Percentiles rank a stretch among this genome's conserved stretches.
Evolutionary conservation across 768 basidiomycete genomes (phyloP).

Genomic region (Lactarius pseudohatsudake): DNA sequence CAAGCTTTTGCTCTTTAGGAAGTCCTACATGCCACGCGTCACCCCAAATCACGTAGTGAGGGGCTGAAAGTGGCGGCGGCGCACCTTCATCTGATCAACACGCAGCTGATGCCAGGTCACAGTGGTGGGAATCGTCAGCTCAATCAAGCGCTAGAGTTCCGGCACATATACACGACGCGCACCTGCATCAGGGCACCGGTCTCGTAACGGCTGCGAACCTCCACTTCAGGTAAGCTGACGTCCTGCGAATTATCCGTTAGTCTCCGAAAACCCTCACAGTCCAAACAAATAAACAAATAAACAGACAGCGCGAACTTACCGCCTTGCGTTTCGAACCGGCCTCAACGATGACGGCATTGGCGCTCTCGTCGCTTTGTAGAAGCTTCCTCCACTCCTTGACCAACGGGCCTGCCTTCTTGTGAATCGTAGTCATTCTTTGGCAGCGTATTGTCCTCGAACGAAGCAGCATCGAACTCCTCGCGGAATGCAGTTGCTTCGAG

Average conservation of each 20-base stretch:
- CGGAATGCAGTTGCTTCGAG: constrained; percentile 91
- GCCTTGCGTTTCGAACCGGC: constrained; percentile 70
- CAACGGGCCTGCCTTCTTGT: constrained; percentile 62
- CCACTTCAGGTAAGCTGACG: constrained; percentile 63
- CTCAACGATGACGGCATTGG: constrained; percentile 47
- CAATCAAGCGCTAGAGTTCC: constrained; percentile 16
- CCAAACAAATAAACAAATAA: background rate
- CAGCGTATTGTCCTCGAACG: constrained; percentile 78
- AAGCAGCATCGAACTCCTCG: constrained; percentile 76
- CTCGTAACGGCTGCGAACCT: constrained; percentile 67
- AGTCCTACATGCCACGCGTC: constrained; percentile 49
- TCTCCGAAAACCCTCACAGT: background rate
- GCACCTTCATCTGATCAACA: constrained; percentile 76
- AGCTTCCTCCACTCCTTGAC: constrained; percentile 71
- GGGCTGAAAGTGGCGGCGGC: constrained; percentile 24
- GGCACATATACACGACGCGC: constrained; percentile 19
- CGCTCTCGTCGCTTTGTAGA: constrained; percentile 62
- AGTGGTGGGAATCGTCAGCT: background rate
- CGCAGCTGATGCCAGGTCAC: constrained; percentile 49
- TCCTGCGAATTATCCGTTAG: constrained; percentile 43
- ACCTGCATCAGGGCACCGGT: constrained; percentile 67
- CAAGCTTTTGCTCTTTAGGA: constrained; percentile 65
- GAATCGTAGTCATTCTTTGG: constrained; percentile 78
- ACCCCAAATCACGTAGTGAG: constrained; percentile 10
- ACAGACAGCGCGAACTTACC: constrained; percentile 43